Percentiles rank a stretch among this genome's conserved stretches.
phyloP scores from a whole-genome alignment of 148 eudicot species.

The Chenopodium formosanum region DNA sequence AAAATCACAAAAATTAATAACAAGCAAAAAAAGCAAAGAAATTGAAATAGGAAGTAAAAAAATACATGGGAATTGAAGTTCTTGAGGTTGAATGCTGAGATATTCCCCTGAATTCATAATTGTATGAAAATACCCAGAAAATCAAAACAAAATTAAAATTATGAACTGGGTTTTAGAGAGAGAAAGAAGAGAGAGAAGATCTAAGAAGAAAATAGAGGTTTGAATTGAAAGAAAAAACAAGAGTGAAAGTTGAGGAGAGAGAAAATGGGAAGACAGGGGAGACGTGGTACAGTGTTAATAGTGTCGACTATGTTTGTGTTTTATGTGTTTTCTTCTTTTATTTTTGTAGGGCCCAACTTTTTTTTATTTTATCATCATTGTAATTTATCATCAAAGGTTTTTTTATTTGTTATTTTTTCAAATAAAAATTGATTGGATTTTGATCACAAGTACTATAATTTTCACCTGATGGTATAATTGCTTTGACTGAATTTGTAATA shows the following conservation, averaged over 20 bases:
- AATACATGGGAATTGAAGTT: constrained; percentile 44
- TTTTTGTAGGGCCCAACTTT: background rate
- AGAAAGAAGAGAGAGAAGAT: background rate
- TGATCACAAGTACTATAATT: too few species aligned
- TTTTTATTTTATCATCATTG: background rate
- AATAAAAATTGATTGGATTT: too few species aligned
- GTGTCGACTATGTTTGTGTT: background rate
- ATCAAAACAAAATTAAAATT: too few species aligned
- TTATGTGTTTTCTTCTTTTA: background rate
- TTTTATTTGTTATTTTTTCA: too few species aligned
- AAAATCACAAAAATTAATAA: background rate
- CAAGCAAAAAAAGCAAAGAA: background rate
- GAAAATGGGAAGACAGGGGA: background rate
- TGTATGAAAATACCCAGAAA: background rate
- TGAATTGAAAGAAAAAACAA: too few species aligned
- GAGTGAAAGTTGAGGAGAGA: background rate
- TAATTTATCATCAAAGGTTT: background rate
- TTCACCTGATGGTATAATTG: background rate
- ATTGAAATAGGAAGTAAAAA: background rate
- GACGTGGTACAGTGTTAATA: constrained; percentile 18
- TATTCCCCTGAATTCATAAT: constrained; percentile 36
- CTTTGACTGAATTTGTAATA: background rate
- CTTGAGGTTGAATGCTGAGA: constrained; percentile 38
- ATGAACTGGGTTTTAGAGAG: too few species aligned
- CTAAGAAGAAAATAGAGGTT: too few species aligned